Conservation (phyloP, 768 basidiomycete genomes). For the Galerina marginata region DNA sequence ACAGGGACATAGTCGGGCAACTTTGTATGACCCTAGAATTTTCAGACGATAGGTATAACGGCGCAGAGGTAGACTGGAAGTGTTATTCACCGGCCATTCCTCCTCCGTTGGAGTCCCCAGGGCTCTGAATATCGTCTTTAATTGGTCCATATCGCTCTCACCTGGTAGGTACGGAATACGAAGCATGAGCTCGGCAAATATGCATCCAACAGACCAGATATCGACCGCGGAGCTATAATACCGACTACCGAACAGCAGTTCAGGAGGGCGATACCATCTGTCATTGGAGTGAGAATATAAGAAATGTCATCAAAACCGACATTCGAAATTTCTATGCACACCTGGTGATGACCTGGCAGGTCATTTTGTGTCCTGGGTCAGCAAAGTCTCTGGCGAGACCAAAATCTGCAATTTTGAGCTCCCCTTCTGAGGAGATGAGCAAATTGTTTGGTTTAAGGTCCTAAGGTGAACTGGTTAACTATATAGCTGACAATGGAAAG, state of each 20-base stretch:
- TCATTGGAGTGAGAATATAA: slow-evolving; percentile 3
- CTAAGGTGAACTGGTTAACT: slow-evolving; percentile 43
- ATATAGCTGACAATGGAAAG: neutral
- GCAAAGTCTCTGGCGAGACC: slow-evolving; percentile 97
- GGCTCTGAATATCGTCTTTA: slow-evolving; percentile 93
- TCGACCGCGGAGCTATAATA: slow-evolving; percentile 94
- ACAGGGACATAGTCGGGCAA: slow-evolving; percentile 90
- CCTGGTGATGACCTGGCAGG: slow-evolving; percentile 97
- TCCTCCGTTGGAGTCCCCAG: slow-evolving; percentile 96
- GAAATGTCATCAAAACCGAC: slow-evolving; percentile 4
- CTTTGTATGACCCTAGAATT: slow-evolving; percentile 79
- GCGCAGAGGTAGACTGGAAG: neutral
- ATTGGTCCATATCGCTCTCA: slow-evolving; percentile 95
- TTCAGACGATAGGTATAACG: neutral
- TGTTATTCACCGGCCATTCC: slow-evolving; percentile 86
- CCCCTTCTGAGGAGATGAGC: slow-evolving; percentile 88
- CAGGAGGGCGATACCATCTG: slow-evolving; percentile 98
- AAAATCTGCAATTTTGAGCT: slow-evolving; percentile 98
- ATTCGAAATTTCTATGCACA: slow-evolving; percentile 38
- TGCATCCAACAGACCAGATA: slow-evolving; percentile 97
- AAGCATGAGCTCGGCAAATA: slow-evolving; percentile 97
- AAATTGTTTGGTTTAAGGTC: slow-evolving; percentile 99
- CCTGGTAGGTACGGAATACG: slow-evolving; percentile 95
- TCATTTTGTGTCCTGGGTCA: slow-evolving; percentile 96
- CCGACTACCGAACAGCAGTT: slow-evolving; percentile 88